Evolutionary conservation across 73 alveolate species (phyloP), one percentile per base, ranked within the genome.

Genomic region (Effrenium voratum): DNA sequence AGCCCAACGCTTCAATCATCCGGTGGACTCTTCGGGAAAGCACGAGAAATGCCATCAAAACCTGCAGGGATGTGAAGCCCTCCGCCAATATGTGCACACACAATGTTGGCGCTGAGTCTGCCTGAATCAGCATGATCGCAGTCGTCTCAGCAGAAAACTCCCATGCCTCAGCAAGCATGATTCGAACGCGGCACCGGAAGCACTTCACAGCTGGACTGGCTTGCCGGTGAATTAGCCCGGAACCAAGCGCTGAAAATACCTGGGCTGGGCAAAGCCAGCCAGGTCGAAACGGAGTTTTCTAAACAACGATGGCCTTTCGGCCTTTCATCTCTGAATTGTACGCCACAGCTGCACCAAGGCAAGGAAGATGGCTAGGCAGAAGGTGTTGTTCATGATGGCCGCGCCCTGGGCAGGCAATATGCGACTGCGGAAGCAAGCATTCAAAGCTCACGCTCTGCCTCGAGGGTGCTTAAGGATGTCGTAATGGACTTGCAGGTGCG

Each of bases 351-450:
- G 82, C 96, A 88, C 96, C 63, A 88, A 38, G 49, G 86, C 96
- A 36, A 88, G 86, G 98, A 91, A 91, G 80, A 91, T 91, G 15
- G 87, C 91, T 63, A 91, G 84, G 98, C 98, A 91, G 79, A 91
- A 91, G 84, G 98, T 91, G 98, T 91, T 91, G 98, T 91, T 91
- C 98, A 91, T 91, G 70, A 70, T 49, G 30, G 98, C 98, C 38
- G 98, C 98, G 59, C 96, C 96, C 96, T 88, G 84, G 49, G 12
- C 40, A n/a, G 36, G 41, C 38, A 5, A 16, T 75, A 16, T 75
- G 28, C 16, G 24, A 1, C 15, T 4, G 66, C 32, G 4, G 63
- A 59, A 0, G 43, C 38, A 10, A 19, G 55, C 10, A 5, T 13
- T 26, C 88, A 44, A 22, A 2, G 45, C 76, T 24, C 84, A 24